Evolutionary conservation across 1,284 basidiomycete species (phyloP).

Genomic region (Cerioporus squamosus): DNA sequence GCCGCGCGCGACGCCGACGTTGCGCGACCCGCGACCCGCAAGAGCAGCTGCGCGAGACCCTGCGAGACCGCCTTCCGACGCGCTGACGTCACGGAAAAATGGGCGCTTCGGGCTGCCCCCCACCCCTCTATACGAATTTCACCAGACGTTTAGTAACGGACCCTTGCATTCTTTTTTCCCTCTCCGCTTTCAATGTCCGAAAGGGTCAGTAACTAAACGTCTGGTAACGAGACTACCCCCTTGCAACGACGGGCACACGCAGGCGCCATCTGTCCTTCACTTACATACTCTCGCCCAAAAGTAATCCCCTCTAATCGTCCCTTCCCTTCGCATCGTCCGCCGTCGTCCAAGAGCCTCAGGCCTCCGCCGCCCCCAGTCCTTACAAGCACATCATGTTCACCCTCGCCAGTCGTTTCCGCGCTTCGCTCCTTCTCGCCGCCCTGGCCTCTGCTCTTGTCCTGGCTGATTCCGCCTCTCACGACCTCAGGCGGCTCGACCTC

Average conservation of each 20-base stretch:
- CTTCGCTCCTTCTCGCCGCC: slow-evolving; percentile 16
- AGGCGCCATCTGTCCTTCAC: not conserved
- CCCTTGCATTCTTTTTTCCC: too few relatives aligned
- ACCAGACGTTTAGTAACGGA: too few relatives aligned
- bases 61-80: too few relatives aligned
- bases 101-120: too few relatives aligned
- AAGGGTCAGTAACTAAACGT: too few relatives aligned
- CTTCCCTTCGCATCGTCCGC: not conserved
- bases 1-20: too few relatives aligned
- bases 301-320: not conserved
- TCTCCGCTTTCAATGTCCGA: too few relatives aligned
- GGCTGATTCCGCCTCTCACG: slow-evolving; percentile 13
- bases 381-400: not conserved
- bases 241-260: not conserved
- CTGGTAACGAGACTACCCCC: too few relatives aligned
- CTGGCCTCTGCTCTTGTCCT: slow-evolving; percentile 19
- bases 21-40: too few relatives aligned
- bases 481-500: slow-evolving; percentile 3
- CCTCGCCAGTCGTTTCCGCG: slow-evolving; percentile 18
- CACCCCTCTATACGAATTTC: too few relatives aligned
- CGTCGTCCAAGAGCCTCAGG: slow-evolving; percentile 6
- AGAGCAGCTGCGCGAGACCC: too few relatives aligned
- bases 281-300: not conserved
- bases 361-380: not conserved
- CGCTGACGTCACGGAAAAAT: too few relatives aligned